Evolutionary conservation across 371 early-diverging fungal genomes (phyloP).

Genomic region (Capniomyces stellatus): DNA sequence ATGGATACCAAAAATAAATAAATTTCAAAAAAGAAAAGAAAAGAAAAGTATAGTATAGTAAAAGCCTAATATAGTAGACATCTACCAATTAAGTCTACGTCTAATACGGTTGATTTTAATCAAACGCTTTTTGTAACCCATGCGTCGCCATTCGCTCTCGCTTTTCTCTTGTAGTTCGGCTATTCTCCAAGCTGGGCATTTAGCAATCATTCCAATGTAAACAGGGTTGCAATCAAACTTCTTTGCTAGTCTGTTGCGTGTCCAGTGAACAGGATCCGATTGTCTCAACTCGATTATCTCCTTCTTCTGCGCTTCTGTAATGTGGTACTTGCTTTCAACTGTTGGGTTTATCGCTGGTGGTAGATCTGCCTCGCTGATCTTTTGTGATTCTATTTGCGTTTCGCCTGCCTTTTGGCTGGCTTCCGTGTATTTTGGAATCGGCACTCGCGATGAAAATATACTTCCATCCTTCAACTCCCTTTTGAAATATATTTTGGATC

Average conservation of each 20-base stretch:
- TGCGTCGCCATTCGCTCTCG: conserved; percentile 18
- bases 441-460: conserved; percentile 23
- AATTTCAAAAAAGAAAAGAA: no score
- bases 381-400: not conserved
- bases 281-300: conserved; percentile 16
- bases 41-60: no score
- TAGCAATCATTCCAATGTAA: conserved; percentile 13
- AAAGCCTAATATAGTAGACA: no score
- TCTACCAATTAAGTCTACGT: conserved; percentile 24
- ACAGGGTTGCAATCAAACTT: conserved; percentile 20
- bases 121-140: conserved; percentile 25
- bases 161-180: conserved; percentile 17
- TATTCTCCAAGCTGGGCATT: conserved; percentile 18
- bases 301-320: conserved; percentile 11
- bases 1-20: no score
- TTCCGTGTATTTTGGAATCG: conserved; percentile 8
- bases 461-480: conserved; percentile 21
- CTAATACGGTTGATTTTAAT: conserved; percentile 24
- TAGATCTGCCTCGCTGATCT: conserved; percentile 19
- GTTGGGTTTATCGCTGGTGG: conserved; percentile 19
- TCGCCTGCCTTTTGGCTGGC: not conserved
- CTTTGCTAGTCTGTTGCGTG: conserved; percentile 17
- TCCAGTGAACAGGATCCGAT: conserved; percentile 26
- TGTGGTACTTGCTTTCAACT: not conserved
- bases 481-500: conserved; percentile 20